Conservation (phyloP, 768 basidiomycete genomes). For the Mrakia hoshinonis region DNA sequence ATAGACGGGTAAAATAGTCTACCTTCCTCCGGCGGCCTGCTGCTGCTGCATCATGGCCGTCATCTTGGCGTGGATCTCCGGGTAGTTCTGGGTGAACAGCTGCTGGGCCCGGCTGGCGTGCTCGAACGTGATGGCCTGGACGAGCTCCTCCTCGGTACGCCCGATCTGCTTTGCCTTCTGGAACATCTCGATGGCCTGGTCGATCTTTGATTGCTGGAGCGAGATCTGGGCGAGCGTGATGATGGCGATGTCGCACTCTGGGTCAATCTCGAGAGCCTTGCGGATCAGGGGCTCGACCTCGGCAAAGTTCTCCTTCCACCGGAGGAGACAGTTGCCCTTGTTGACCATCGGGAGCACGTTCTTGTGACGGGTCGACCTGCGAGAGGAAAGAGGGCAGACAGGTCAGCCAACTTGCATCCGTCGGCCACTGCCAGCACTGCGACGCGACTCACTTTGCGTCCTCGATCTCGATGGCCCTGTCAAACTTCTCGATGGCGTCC, state of each 20-base stretch:
- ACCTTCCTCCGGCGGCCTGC: neutral
- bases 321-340: constrained; percentile 92
- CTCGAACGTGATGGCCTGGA: constrained; percentile 40
- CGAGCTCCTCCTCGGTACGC: constrained; percentile 79
- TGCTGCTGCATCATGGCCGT: constrained; percentile 9
- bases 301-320: constrained; percentile 80
- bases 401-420: neutral
- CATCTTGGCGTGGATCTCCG: constrained; percentile 2
- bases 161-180: constrained; percentile 73
- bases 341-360: constrained; percentile 94
- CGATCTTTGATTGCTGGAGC: constrained; percentile 81
- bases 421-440: too few relatives aligned
- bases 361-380: constrained; percentile 43
- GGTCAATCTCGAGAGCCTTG: constrained; percentile 78
- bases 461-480: constrained; percentile 81
- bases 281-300: constrained; percentile 64
- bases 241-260: constrained; percentile 92
- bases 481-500: constrained; percentile 80
- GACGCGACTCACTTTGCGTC: constrained; percentile 52
- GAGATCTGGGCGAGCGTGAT: constrained; percentile 89
- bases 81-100: constrained; percentile 48
- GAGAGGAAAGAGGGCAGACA: constrained; percentile 32
- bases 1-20: too few relatives aligned
- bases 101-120: constrained; percentile 76
- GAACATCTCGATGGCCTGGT: constrained; percentile 78